Evolutionary conservation across 208 protist species (phyloP).

Genomic region (Acanthamoeba castellanii): DNA sequence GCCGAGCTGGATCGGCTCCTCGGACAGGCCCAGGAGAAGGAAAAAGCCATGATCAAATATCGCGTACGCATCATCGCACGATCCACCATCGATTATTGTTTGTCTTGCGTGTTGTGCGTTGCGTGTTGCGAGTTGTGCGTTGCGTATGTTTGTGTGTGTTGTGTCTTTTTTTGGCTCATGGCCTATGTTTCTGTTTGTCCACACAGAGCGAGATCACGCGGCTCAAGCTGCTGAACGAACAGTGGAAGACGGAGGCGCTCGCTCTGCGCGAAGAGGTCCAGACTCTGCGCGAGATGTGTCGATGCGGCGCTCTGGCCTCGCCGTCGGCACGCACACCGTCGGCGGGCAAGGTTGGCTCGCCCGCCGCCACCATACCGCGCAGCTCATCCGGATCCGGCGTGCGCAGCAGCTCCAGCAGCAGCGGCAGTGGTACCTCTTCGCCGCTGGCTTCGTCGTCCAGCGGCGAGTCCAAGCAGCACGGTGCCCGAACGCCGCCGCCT

Average conservation of each 20-base stretch:
- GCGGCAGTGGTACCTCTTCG: not conserved
- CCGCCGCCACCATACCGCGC: too few relatives aligned
- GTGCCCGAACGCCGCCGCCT: not conserved
- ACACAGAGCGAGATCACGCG: constrained; percentile 14
- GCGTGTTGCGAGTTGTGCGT: too few relatives aligned
- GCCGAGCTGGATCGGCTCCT: not conserved
- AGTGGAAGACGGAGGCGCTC: not conserved
- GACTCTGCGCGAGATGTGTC: not conserved
- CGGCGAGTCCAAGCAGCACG: not conserved
- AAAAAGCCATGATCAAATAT: not conserved
- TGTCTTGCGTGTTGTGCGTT: not conserved
- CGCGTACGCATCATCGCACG: not conserved
- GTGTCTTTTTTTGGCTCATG: not conserved
- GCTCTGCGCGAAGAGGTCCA: not conserved
- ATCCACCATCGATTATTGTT: not conserved
- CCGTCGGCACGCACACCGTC: too few relatives aligned
- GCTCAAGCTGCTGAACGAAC: constrained; percentile 6
- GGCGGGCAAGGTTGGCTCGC: too few relatives aligned
- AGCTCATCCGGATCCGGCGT: not conserved
- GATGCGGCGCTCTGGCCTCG: not conserved
- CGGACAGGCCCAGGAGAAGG: not conserved
- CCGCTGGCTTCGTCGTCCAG: too few relatives aligned
- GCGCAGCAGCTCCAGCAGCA: not conserved
- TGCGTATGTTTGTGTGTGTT: not conserved
- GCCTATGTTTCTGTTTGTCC: not conserved